phyloP scores from a whole-genome alignment of 2,329 filamentous ascomycete species.

The Cladosporium austrohemisphaericum region DNA sequence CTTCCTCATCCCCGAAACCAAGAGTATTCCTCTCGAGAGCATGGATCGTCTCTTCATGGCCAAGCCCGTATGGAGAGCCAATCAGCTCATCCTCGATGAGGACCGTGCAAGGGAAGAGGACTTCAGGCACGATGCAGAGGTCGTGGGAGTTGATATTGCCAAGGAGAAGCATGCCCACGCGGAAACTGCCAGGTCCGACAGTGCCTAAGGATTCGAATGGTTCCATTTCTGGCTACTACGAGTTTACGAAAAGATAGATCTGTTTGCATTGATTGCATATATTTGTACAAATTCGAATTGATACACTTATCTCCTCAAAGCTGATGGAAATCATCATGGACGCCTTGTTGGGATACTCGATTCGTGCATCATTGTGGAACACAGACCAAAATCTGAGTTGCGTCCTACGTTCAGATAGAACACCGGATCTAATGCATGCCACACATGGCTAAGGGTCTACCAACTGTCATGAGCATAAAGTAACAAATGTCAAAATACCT shows the following conservation, averaged over 20 bases:
- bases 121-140: constrained; percentile 40
- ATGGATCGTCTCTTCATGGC: constrained; percentile 48
- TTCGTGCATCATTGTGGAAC: no score
- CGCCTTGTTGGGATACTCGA: no score
- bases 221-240: not conserved
- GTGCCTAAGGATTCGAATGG: not conserved
- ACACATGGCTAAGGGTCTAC: no score
- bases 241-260: constrained; percentile 2
- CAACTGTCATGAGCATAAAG: no score
- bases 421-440: no score
- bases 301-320: no score
- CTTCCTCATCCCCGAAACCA: constrained; percentile 42
- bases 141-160: constrained; percentile 32
- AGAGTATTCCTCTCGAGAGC: constrained; percentile 43
- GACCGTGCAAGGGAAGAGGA: constrained; percentile 38
- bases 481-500: no score
- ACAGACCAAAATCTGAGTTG: no score
- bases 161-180: constrained; percentile 36
- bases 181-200: constrained; percentile 21
- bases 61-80: constrained; percentile 40
- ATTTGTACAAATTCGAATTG: no score
- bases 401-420: no score
- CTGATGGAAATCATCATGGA: no score
- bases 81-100: constrained; percentile 38
- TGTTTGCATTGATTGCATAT: no score